Evolutionary conservation across 352 stramenopile genomes (phyloP), one percentile per base, ranked within the genome.

Genomic region (Halophytophthora batemanensis): DNA sequence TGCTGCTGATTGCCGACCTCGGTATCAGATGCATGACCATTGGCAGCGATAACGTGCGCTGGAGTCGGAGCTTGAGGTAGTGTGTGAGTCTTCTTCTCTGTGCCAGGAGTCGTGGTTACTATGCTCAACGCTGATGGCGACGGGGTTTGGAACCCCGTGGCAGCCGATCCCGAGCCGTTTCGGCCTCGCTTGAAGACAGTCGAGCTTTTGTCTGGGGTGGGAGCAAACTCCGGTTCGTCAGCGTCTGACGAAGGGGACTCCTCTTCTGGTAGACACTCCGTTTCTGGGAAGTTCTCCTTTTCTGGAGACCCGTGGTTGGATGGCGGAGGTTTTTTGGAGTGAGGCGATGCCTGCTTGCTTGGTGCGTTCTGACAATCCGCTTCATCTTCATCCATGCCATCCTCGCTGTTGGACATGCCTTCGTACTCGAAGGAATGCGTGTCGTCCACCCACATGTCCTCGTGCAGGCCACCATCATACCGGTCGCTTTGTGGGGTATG

Each of bases 361-460:
- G 35, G 37, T 29, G 38, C 15, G 0, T 22, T 14, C 4, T 1
- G 7, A n/a, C 33, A 6, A 25, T 35, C 34, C 8, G 31, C 12
- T 18, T 28, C 23, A 1, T 43, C 14, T 8, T 35, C 31, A 31
- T 56, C 23, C 21, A 58, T 36, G 40, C 58, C 50, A 35, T 61
- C 56, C 11, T 50, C 53, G 17, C 10, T 38, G 33, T 14, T 38
- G 3, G 45, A 2, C 19, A 56, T 53, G 5, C 49, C 63, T 23
- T 72, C 59, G 49, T 69, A 69, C 36, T 72, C 64, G 12, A 72
- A 72, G 34, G 59, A 54, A 43, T 72, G 59, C 7, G 21, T 47
- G 36, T 69, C 47, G 37, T 69, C 63, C 25, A 66, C 59, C 25
- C 25, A 31, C 8, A 4, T 31, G 4, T 31, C 8, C 25, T 8